These are phyloP conservation scores for Brasenia schreberi DNA, from an alignment of 164 flowering plant species.

Conservation along the genomic window DNA sequence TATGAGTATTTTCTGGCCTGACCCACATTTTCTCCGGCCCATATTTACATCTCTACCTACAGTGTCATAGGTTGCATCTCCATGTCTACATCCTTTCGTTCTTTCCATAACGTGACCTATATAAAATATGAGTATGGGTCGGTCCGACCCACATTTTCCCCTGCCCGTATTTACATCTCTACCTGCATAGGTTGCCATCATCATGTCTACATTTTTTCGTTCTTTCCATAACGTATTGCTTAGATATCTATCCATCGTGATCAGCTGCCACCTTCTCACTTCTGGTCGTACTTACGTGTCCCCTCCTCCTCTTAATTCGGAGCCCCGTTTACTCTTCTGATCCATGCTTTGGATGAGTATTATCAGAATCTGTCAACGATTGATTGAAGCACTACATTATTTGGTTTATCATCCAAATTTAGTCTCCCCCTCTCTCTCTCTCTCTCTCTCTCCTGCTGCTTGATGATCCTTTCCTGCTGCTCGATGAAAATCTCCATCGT, in stretches of 20 bases:
- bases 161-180: no score
- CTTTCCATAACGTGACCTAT: no score
- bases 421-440: neutral
- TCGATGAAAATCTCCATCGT: neutral
- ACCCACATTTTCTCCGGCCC: no score
- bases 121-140: no score
- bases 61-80: no score
- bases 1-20: no score
- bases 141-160: no score
- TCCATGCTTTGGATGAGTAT: neutral
- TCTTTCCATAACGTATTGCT: neutral
- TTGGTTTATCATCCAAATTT: neutral
- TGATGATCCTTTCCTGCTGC: neutral
- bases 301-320: neutral
- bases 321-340: neutral
- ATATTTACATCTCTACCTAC: no score
- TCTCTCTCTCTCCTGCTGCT: no score
- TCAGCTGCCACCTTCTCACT: neutral
- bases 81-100: no score
- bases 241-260: neutral
- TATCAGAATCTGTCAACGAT: neutral
- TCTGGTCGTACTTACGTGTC: neutral
- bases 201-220: neutral
- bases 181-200: neutral
- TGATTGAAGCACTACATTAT: neutral